phyloP scores from a whole-genome alignment of 176 grass and related monocot genomes.

The Triticum urartu region DNA sequence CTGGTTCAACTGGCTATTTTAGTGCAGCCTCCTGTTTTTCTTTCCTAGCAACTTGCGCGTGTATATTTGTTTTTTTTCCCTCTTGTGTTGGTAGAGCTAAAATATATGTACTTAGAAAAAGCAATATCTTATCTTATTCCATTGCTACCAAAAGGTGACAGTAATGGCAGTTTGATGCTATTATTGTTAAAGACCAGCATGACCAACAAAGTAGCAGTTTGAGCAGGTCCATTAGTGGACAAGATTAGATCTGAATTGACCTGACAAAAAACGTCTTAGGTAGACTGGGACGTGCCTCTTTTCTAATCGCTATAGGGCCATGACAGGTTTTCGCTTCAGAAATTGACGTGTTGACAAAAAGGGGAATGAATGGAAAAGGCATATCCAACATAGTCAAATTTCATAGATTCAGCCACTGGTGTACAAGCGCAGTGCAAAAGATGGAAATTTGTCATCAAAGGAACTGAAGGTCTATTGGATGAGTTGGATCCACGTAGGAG shows the following conservation, averaged over 20 bases:
- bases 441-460: conserved; percentile 7
- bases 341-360: conserved; percentile 8
- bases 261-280: conserved; percentile 19
- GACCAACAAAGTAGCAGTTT: conserved; percentile 28
- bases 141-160: conserved; percentile 4
- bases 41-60: background rate
- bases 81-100: background rate
- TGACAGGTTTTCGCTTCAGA: conserved; percentile 1
- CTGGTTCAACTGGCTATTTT: background rate
- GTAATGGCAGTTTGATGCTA: conserved; percentile 16
- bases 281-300: conserved; percentile 12
- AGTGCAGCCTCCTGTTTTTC: background rate
- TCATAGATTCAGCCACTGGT: conserved; percentile 2
- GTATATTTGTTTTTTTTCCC: background rate
- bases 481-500: conserved; percentile 33
- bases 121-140: background rate
- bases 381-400: conserved; percentile 8
- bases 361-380: background rate
- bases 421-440: background rate
- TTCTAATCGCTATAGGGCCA: conserved; percentile 2
- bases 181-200: conserved; percentile 31
- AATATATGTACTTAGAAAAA: background rate
- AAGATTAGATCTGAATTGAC: conserved; percentile 47
- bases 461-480: conserved; percentile 20
- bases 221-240: conserved; percentile 29